These are phyloP conservation scores for Naganishia friedmannii DNA, from an alignment of 768 basidiomycete genomes.

Conservation along the genomic window DNA sequence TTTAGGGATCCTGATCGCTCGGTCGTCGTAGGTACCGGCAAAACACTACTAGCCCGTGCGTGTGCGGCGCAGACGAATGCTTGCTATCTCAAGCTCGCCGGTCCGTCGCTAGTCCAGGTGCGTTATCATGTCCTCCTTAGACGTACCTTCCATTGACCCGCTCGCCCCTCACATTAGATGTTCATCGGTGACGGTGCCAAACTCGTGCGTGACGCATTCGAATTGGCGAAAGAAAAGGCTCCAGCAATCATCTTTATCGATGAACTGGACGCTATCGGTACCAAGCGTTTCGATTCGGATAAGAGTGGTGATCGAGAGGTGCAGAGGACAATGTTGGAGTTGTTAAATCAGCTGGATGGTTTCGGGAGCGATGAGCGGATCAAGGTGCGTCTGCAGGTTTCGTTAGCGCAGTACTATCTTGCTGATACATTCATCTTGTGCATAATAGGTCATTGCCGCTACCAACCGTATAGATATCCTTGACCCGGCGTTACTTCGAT, in stretches of 20 bases:
- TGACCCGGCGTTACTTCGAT: slow-evolving; percentile 95
- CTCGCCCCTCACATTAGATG: slow-evolving; percentile 58
- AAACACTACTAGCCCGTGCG: slow-evolving; percentile 93
- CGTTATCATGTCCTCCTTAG: slow-evolving; percentile 20
- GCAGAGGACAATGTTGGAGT: slow-evolving; percentile 99
- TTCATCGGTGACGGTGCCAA: slow-evolving; percentile 99
- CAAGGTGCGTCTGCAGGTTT: slow-evolving; percentile 63
- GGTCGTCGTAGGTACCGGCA: slow-evolving; percentile 63
- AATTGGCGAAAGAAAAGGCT: slow-evolving; percentile 94
- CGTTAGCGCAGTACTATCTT: not conserved
- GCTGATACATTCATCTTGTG: not conserved
- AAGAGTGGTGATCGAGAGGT: slow-evolving; percentile 99
- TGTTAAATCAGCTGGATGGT: slow-evolving; percentile 95
- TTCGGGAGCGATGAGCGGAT: slow-evolving; percentile 96
- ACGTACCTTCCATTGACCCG: not conserved
- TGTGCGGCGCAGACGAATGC: slow-evolving; percentile 98
- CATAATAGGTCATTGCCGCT: slow-evolving; percentile 83
- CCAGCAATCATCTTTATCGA: slow-evolving; percentile 99
- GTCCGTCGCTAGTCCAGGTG: slow-evolving; percentile 87
- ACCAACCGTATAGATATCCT: slow-evolving; percentile 98
- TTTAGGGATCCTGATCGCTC: not conserved
- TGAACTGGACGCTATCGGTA: slow-evolving; percentile 97
- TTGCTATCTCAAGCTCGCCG: slow-evolving; percentile 95
- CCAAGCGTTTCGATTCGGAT: slow-evolving; percentile 96
- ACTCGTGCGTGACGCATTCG: slow-evolving; percentile 96